Evolutionary conservation across 306 rosid genomes (phyloP).

Genomic region (Rosa persica): DNA sequence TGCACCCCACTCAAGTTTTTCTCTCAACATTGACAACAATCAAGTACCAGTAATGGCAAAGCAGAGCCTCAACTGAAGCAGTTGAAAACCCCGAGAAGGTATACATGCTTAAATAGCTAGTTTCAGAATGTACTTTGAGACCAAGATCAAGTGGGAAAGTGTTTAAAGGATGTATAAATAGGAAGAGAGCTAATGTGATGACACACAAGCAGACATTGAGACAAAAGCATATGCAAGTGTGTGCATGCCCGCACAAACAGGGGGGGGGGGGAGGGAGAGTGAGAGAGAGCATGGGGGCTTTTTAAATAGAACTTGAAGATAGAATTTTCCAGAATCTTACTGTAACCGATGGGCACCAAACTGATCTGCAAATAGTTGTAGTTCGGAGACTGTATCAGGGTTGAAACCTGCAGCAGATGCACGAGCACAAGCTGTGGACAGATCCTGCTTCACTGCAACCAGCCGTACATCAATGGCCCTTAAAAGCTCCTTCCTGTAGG

Average conservation of each 20-base stretch:
- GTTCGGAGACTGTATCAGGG: slow-evolving; percentile 61
- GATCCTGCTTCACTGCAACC: slow-evolving; percentile 77
- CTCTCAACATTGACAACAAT: neutral
- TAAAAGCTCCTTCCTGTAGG: slow-evolving; percentile 79
- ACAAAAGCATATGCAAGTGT: neutral
- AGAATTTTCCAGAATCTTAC: slow-evolving; percentile 43
- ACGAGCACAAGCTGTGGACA: slow-evolving; percentile 66
- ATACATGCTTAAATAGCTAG: neutral
- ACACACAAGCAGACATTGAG: slow-evolving; percentile 1
- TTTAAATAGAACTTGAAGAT: neutral
- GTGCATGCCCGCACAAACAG: neutral
- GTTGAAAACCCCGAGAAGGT: neutral
- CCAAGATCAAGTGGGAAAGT: slow-evolving; percentile 1
- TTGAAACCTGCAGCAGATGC: slow-evolving; percentile 91
- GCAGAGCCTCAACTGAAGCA: neutral
- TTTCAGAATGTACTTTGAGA: neutral
- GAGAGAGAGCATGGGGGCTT: neutral
- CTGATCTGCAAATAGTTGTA: slow-evolving; percentile 70
- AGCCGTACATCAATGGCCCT: slow-evolving; percentile 93
- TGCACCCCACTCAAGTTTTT: neutral
- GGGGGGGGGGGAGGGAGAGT: neutral
- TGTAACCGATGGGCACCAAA: slow-evolving; percentile 73
- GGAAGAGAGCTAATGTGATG: neutral
- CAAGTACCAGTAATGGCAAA: neutral
- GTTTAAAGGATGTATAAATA: neutral